Conservation (phyloP, 2,329 filamentous ascomycete genomes). For the Alternaria sp. region DNA sequence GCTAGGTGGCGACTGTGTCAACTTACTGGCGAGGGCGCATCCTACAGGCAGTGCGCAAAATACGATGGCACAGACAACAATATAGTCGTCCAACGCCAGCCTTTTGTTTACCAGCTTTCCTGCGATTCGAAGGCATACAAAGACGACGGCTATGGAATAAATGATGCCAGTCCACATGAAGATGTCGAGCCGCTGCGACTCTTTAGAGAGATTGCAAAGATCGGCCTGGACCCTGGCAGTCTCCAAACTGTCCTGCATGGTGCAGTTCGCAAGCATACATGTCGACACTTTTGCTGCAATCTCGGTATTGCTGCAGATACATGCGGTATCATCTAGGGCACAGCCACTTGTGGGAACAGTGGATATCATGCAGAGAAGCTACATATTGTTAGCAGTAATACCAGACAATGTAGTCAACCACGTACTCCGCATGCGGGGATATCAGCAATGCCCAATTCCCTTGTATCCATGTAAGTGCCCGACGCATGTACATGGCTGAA, state of each 20-base stretch:
- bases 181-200: conserved; percentile 14
- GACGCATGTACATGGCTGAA: conserved; percentile 1
- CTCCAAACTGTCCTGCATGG: conserved; percentile 27
- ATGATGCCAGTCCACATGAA: conserved; percentile 22
- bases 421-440: conserved; percentile 33
- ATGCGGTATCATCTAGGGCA: conserved; percentile 24
- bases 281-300: conserved; percentile 14
- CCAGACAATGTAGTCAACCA: neutral
- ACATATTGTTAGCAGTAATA: neutral
- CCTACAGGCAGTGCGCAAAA: conserved; percentile 30
- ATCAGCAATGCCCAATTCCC: conserved; percentile 22
- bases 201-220: conserved; percentile 30
- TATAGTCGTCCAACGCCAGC: conserved; percentile 30
- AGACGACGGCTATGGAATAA: conserved; percentile 25
- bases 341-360: conserved; percentile 24
- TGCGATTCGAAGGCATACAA: conserved; percentile 22
- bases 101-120: conserved; percentile 27
- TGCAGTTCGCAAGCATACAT: conserved; percentile 36
- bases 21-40: conserved; percentile 32
- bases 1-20: neutral
- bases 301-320: conserved; percentile 23
- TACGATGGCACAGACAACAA: conserved; percentile 27
- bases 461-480: neutral
- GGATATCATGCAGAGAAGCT: conserved; percentile 31
- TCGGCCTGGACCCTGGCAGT: conserved; percentile 34